Percentiles rank a stretch among this genome's conserved stretches.
These are phyloP conservation scores for Colletotrichum siamense DNA, from an alignment of 2,329 filamentous ascomycete species.

Conservation along the genomic window DNA sequence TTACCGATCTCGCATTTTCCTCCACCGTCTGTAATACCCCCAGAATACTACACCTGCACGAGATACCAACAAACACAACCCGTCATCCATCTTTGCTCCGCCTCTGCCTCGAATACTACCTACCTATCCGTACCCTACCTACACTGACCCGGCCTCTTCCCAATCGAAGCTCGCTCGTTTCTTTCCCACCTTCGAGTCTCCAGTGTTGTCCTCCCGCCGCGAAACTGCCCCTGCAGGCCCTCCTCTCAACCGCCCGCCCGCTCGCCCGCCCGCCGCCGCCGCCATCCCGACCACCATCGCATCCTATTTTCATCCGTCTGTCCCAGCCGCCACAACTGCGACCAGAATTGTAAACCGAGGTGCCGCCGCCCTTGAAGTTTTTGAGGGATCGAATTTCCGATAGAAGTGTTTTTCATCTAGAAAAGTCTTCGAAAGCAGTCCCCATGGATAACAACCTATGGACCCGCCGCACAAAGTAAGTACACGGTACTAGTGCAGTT, in stretches of 20 bases:
- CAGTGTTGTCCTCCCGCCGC: background rate
- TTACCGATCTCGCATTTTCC: background rate
- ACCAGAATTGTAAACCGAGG: constrained; percentile 13
- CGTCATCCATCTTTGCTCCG: background rate
- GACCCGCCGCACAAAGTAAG: constrained; percentile 85
- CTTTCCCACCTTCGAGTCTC: background rate
- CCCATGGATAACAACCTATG: constrained; percentile 73
- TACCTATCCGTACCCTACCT: background rate
- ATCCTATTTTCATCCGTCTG: background rate
- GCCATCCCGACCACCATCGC: constrained; percentile 18
- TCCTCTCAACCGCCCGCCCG: constrained; percentile 10
- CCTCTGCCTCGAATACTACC: background rate
- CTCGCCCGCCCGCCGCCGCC: constrained; percentile 1
- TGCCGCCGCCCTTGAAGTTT: constrained; percentile 17
- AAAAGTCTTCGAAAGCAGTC: constrained; percentile 33
- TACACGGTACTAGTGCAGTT: constrained; percentile 17
- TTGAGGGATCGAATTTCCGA: constrained; percentile 9
- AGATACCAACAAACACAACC: background rate
- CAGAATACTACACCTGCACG: background rate
- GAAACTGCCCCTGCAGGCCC: constrained; percentile 16
- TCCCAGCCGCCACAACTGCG: constrained; percentile 23
- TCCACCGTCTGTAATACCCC: constrained; percentile 12
- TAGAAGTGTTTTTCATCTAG: constrained; percentile 1
- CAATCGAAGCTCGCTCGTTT: constrained; percentile 3
- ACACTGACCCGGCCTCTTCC: background rate